Conservation (phyloP, 176 grass and related monocot genomes). For the Neostapfia colusana region DNA sequence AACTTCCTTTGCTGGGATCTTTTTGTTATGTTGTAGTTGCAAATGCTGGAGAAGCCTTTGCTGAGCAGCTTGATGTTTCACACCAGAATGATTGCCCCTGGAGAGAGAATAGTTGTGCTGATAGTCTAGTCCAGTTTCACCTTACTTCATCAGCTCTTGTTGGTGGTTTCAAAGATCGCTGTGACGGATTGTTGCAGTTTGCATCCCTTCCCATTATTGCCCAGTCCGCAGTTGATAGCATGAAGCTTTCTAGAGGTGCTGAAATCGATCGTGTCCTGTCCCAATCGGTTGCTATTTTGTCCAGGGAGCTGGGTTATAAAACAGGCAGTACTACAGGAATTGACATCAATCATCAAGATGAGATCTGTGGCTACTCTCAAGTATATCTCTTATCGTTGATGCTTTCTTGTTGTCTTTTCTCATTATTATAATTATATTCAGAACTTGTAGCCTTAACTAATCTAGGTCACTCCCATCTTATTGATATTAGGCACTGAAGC, state of each 20-base stretch:
- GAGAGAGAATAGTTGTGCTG: constrained; percentile 86
- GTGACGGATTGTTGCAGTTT: constrained; percentile 85
- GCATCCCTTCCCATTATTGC: constrained; percentile 75
- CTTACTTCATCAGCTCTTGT: constrained; percentile 68
- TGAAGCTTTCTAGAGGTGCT: constrained; percentile 68
- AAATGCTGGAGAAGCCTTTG: constrained; percentile 64
- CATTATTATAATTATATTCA: constrained; percentile 20
- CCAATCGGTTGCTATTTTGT: constrained; percentile 66
- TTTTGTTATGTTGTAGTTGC: constrained; percentile 57
- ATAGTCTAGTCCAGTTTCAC: constrained; percentile 90
- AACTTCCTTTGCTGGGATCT: constrained; percentile 32
- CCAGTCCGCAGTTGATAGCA: constrained; percentile 67
- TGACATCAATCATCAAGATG: constrained; percentile 60
- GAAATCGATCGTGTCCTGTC: constrained; percentile 70
- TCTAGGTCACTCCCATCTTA: constrained; percentile 46
- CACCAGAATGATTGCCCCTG: constrained; percentile 78
- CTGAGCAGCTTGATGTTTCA: constrained; percentile 68
- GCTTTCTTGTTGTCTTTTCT: constrained; percentile 15
- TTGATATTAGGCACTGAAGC: constrained; percentile 80
- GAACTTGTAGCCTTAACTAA: constrained; percentile 48
- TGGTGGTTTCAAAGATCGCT: constrained; percentile 94
- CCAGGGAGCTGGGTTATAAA: constrained; percentile 68
- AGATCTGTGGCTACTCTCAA: constrained; percentile 67
- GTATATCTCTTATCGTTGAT: constrained; percentile 55
- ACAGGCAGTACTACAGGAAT: constrained; percentile 50